Percentiles rank a stretch among this genome's conserved stretches.
Evolutionary conservation across 805 yeast genomes (phyloP).

Genomic region (Metschnikowia picachoensis): DNA sequence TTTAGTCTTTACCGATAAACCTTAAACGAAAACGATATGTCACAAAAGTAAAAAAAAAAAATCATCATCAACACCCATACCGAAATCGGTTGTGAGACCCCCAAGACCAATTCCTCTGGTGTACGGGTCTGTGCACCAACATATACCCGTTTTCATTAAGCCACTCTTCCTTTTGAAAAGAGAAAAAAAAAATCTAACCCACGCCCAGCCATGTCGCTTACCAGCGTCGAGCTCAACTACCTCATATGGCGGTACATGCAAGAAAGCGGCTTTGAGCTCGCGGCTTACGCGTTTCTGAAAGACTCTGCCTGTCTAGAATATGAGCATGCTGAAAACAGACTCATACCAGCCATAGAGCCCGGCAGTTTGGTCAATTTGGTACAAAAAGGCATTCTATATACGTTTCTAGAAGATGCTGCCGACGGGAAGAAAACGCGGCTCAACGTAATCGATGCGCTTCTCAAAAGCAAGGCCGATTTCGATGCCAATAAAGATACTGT

Average conservation of each 20-base stretch:
- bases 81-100: not conserved
- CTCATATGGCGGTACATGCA: slow-evolving; percentile 90
- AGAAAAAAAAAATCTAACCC: not conserved
- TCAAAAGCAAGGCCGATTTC: slow-evolving; percentile 35
- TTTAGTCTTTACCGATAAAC: no score
- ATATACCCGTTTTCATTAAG: not conserved
- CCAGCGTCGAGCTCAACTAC: slow-evolving; percentile 83
- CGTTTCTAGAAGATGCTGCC: slow-evolving; percentile 62
- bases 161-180: not conserved
- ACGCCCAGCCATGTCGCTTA: slow-evolving; percentile 57
- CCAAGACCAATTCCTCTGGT: not conserved
- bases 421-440: slow-evolving; percentile 18
- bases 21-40: no score
- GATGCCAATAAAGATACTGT: slow-evolving; percentile 25
- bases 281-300: slow-evolving; percentile 78
- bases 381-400: slow-evolving; percentile 79
- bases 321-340: slow-evolving; percentile 41
- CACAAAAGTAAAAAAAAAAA: no score
- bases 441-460: slow-evolving; percentile 49
- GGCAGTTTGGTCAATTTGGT: slow-evolving; percentile 80
- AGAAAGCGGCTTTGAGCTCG: slow-evolving; percentile 72
- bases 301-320: slow-evolving; percentile 60
- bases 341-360: slow-evolving; percentile 52
- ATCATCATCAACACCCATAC: not conserved
- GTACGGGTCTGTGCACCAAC: slow-evolving; percentile 1